Conservation (phyloP, 257 asterid species). For the Anisodus acutangulus region DNA sequence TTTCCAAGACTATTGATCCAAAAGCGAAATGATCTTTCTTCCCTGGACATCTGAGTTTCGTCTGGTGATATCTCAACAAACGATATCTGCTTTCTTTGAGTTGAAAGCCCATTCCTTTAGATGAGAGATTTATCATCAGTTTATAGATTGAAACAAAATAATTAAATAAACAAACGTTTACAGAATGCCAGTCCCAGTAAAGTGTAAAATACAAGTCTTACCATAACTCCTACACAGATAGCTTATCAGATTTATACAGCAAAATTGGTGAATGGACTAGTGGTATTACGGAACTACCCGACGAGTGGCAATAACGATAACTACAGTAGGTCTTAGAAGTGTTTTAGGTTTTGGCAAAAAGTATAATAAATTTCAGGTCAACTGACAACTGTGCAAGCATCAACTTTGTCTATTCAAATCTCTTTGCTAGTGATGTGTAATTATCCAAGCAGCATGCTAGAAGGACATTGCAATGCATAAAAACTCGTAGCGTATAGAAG, state of each 20-base stretch:
- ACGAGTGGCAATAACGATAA: background rate
- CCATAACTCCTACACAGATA: background rate
- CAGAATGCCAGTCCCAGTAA: background rate
- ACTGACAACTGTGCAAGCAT: background rate
- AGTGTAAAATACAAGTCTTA: conserved; percentile 15
- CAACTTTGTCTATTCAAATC: conserved; percentile 3
- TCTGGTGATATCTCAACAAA: conserved; percentile 84
- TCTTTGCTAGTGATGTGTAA: background rate
- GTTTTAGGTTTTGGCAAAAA: background rate
- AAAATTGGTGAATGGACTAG: conserved; percentile 12
- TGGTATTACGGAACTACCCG: background rate
- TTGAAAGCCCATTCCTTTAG: conserved; percentile 79
- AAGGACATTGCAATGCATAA: conserved; percentile 24
- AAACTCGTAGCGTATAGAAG: background rate
- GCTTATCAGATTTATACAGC: conserved; percentile 13
- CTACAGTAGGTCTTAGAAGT: background rate
- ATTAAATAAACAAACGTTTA: background rate
- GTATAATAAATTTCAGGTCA: background rate
- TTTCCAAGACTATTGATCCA: conserved; percentile 96
- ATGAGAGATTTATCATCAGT: conserved; percentile 11
- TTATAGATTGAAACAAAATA: background rate
- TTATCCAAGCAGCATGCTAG: conserved; percentile 20
- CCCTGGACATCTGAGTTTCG: conserved; percentile 87
- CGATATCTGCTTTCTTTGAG: conserved; percentile 54
- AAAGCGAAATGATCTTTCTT: conserved; percentile 92